These are phyloP conservation scores for Candida lessepsii DNA, from an alignment of 805 yeast genomes.

Conservation along the genomic window DNA sequence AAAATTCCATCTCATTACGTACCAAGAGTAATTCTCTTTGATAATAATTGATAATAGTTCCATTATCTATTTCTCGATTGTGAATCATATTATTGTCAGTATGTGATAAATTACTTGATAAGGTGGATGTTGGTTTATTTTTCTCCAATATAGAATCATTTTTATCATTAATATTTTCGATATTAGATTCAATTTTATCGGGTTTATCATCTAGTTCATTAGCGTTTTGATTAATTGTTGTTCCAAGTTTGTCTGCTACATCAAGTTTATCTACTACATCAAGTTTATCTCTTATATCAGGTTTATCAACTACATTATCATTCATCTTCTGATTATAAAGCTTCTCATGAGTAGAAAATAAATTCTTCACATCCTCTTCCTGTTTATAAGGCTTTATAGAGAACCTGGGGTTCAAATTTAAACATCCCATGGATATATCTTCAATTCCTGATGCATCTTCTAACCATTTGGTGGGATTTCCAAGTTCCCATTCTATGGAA, in stretches of 20 bases:
- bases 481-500: conserved; percentile 18
- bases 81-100: no score
- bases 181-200: no score
- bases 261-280: no score
- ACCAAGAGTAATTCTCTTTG: conserved; percentile 56
- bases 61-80: background rate
- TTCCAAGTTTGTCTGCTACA: no score
- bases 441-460: conserved; percentile 19
- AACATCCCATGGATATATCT: conserved; percentile 24
- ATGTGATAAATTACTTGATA: no score
- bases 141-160: no score
- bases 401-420: conserved; percentile 21
- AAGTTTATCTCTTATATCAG: no score
- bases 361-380: conserved; percentile 22
- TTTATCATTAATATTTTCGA: no score
- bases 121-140: background rate
- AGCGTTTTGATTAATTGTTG: no score
- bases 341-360: conserved; percentile 34
- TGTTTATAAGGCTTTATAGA: conserved; percentile 23
- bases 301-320: no score
- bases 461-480: conserved; percentile 23
- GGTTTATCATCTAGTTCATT: no score
- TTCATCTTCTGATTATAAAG: conserved; percentile 20
- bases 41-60: conserved; percentile 42
- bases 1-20: conserved; percentile 62